These are phyloP conservation scores for Micractinium sp. DNA, from an alignment of 139 green algal genomes.

Conservation along the genomic window DNA sequence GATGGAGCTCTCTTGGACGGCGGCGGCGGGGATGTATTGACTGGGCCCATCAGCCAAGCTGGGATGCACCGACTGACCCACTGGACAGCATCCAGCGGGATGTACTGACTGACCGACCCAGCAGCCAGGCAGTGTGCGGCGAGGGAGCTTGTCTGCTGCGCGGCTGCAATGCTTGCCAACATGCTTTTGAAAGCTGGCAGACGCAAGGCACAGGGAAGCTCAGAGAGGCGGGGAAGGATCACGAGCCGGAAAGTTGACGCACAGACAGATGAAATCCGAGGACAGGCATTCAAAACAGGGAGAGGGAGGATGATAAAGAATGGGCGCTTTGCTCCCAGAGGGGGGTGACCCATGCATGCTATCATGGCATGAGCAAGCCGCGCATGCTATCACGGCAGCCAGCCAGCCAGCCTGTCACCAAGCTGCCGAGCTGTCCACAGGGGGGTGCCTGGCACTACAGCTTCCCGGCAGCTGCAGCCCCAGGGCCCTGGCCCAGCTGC, in stretches of 20 bases:
- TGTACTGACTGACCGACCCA: too few relatives aligned
- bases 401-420: too few relatives aligned
- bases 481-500: not conserved
- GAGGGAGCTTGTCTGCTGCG: too few relatives aligned
- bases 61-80: too few relatives aligned
- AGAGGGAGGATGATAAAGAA: not conserved
- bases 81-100: too few relatives aligned
- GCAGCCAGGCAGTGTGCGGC: too few relatives aligned
- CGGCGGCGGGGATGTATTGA: constrained; percentile 25
- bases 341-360: not conserved
- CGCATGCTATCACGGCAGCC: not conserved
- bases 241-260: not conserved
- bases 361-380: not conserved
- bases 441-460: not conserved
- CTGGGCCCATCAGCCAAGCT: too few relatives aligned
- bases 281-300: not conserved
- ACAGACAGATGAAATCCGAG: not conserved
- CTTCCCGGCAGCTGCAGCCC: not conserved
- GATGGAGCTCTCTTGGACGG: constrained; percentile 14
- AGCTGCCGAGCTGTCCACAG: too few relatives aligned
- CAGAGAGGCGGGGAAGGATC: not conserved
- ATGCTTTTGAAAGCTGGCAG: not conserved
- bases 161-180: not conserved
- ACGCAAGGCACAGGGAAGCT: not conserved
- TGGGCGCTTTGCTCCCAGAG: not conserved